phyloP scores from a whole-genome alignment of 2,329 filamentous ascomycete species.

The Ilyonectria robusta region DNA sequence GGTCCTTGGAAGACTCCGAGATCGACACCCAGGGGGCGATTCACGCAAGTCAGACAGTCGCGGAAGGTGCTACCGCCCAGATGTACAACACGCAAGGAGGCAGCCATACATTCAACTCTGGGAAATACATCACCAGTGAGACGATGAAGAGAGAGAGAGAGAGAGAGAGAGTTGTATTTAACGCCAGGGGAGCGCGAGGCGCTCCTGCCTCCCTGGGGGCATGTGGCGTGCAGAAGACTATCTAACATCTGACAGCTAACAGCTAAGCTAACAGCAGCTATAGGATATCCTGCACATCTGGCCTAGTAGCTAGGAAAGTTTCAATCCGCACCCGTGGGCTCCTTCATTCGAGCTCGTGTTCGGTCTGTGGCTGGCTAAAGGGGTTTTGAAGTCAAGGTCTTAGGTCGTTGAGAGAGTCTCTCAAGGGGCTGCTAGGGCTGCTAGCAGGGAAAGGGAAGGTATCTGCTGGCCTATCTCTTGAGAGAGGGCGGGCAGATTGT shows the following conservation, averaged over 20 bases:
- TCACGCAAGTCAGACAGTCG: too few relatives aligned
- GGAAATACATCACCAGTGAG: too few relatives aligned
- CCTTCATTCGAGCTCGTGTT: conserved; percentile 14
- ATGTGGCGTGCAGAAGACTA: conserved; percentile 20
- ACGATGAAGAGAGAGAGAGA: too few relatives aligned
- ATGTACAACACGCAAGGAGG: too few relatives aligned
- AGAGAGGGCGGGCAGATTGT: conserved; percentile 16
- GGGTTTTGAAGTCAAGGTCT: conserved; percentile 14
- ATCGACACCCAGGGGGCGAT: too few relatives aligned
- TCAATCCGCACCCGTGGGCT: conserved; percentile 13
- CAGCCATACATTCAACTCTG: too few relatives aligned
- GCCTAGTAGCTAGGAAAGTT: not conserved
- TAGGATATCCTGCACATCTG: conserved; percentile 10
- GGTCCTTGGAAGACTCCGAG: too few relatives aligned
- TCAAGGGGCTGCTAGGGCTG: conserved; percentile 6
- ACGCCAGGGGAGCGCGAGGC: conserved; percentile 12
- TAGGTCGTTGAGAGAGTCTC: conserved; percentile 12
- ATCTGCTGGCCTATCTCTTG: conserved; percentile 16
- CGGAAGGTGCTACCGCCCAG: too few relatives aligned
- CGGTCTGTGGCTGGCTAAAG: not conserved
- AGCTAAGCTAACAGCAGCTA: not conserved
- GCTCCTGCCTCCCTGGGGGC: conserved; percentile 1
- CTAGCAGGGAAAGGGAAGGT: conserved; percentile 5
- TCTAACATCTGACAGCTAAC: not conserved
- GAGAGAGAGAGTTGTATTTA: conserved; percentile 13